These are phyloP conservation scores for Alternaria ethzedia DNA, from an alignment of 2,329 filamentous ascomycete species.

Conservation along the genomic window DNA sequence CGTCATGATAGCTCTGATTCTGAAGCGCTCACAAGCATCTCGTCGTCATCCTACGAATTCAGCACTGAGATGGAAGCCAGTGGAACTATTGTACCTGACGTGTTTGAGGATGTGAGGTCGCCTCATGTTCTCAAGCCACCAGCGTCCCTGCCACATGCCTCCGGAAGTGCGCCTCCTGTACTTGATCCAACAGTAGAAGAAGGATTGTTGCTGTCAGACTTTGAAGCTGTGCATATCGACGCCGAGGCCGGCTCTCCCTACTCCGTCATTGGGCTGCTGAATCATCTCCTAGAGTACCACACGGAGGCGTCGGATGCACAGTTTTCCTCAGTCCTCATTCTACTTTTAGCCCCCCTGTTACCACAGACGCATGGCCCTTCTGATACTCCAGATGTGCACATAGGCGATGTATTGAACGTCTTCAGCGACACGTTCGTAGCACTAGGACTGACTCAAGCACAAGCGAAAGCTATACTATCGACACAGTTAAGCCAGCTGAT, in stretches of 20 bases:
- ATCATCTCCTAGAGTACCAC: slow-evolving; percentile 51
- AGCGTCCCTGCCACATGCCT: slow-evolving; percentile 20
- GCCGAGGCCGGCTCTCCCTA: slow-evolving; percentile 46
- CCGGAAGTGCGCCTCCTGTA: slow-evolving; percentile 34
- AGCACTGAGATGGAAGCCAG: slow-evolving; percentile 50
- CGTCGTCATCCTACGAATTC: slow-evolving; percentile 34
- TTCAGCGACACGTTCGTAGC: slow-evolving; percentile 50
- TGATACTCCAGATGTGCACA: slow-evolving; percentile 33
- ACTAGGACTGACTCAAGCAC: slow-evolving; percentile 46
- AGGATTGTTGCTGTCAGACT: slow-evolving; percentile 46
- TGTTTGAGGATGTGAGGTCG: slow-evolving; percentile 32
- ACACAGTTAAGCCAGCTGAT: slow-evolving; percentile 50
- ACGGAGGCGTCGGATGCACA: slow-evolving; percentile 54
- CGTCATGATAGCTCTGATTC: slow-evolving; percentile 51
- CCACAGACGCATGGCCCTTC: slow-evolving; percentile 49
- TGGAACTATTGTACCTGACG: slow-evolving; percentile 50
- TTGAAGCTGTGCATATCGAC: slow-evolving; percentile 43
- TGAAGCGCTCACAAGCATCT: slow-evolving; percentile 44
- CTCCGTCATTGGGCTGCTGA: slow-evolving; percentile 52
- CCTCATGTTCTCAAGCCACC: slow-evolving; percentile 29
- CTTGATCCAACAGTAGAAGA: slow-evolving; percentile 35
- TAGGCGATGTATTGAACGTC: slow-evolving; percentile 40
- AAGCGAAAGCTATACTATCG: slow-evolving; percentile 51
- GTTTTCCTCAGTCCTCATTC: slow-evolving; percentile 54
- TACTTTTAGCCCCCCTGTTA: slow-evolving; percentile 55